Evolutionary conservation across 495 filamentous ascomycete species (phyloP).

Genomic region (Bathelium albidoporum): DNA sequence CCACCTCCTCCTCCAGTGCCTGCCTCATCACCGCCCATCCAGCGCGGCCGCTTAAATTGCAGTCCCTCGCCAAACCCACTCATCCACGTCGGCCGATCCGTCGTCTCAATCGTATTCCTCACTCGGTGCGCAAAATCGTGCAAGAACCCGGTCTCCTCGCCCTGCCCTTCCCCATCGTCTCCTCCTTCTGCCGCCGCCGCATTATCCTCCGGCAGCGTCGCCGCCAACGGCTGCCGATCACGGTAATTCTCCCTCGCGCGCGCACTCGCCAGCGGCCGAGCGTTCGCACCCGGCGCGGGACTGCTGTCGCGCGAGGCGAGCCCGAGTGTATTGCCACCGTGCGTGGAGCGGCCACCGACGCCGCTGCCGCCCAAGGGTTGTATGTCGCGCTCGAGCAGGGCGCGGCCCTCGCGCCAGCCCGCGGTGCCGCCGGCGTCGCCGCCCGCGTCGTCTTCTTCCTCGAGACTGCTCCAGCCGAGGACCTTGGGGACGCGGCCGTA

Average conservation of each 20-base stretch:
- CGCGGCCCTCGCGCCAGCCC: conserved; percentile 87
- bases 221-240: neutral
- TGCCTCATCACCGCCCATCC: conserved; percentile 58
- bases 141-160: conserved; percentile 68
- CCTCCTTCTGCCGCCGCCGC: conserved; percentile 3
- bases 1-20: conserved; percentile 12
- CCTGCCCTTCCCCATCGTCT: conserved; percentile 40
- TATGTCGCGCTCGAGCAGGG: conserved; percentile 82
- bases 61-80: conserved; percentile 47
- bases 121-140: conserved; percentile 73
- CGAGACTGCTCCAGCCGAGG: conserved; percentile 65
- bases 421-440: conserved; percentile 59
- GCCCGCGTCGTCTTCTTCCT: conserved; percentile 66
- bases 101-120: conserved; percentile 79
- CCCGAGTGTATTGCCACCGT: conserved; percentile 18
- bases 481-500: conserved; percentile 71
- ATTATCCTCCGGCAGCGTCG: neutral
- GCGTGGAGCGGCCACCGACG: too few relatives aligned
- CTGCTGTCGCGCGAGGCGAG: conserved; percentile 20
- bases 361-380: too few relatives aligned
- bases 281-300: conserved; percentile 9
- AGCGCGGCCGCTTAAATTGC: conserved; percentile 62
- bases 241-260: conserved; percentile 1
- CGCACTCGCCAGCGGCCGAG: neutral
- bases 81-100: conserved; percentile 73